Conservation (phyloP, 139 green algal species). For the Auxenochlorella pyrenoidosa region DNA sequence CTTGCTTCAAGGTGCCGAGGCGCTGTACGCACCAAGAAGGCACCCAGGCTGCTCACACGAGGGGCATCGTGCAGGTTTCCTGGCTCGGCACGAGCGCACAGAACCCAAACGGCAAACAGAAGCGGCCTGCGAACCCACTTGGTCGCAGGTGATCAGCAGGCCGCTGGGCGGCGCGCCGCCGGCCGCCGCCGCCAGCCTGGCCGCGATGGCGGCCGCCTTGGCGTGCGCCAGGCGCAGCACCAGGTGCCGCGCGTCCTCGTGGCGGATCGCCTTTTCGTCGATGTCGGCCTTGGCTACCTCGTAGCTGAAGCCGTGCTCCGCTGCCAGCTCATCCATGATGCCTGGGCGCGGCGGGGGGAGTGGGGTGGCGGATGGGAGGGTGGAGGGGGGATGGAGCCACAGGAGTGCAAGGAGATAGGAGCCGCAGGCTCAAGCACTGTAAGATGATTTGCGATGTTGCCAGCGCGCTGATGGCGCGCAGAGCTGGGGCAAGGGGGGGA, state of each 20-base stretch:
- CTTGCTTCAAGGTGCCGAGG: not conserved
- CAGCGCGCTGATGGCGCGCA: not conserved
- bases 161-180: not conserved
- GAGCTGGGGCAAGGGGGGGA: too few relatives aligned
- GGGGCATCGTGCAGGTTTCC: too few relatives aligned
- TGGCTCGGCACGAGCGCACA: not conserved
- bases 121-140: slow-evolving; percentile 60
- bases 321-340: slow-evolving; percentile 63
- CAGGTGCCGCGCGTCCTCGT: slow-evolving; percentile 60
- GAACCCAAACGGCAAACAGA: too few relatives aligned
- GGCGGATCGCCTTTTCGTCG: slow-evolving; percentile 83
- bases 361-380: too few relatives aligned
- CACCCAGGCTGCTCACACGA: too few relatives aligned
- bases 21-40: too few relatives aligned
- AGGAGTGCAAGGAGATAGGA: too few relatives aligned
- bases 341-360: not conserved
- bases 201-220: slow-evolving; percentile 75
- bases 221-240: slow-evolving; percentile 77
- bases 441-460: not conserved
- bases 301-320: slow-evolving; percentile 58
- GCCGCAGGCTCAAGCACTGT: too few relatives aligned
- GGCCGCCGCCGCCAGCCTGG: slow-evolving; percentile 41
- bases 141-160: slow-evolving; percentile 77
- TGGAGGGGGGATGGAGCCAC: too few relatives aligned
- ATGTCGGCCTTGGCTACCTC: slow-evolving; percentile 77